Base-by-base conservation (phyloP, 176 grass and related monocot species). In the Musa itinerans region DNA sequence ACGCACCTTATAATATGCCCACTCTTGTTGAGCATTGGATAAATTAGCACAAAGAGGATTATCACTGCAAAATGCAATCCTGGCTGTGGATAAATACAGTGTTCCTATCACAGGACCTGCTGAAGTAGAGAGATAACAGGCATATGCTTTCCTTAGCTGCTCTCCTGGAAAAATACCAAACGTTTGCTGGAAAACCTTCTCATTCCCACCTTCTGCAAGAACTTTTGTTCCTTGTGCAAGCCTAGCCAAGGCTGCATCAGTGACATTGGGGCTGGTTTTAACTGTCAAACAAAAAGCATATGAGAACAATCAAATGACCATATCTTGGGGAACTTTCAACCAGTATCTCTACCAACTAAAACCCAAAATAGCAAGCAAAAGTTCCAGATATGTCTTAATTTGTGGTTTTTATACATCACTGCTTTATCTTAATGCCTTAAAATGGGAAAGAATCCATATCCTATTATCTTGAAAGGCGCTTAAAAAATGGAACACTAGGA, bases 81-180 rank as follows among this genome's bases (percentile, higher is more conserved):
- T 81, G 21, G 64, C 78, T n/a, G 85, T 92, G 81, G 92, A 96
- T 77, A 96, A 19, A 84, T 90, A 92, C 20, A 92, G 83, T 64
- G 85, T 96, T 81, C 92, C 92, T 75, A 96, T 96, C 81, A 90
- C 70, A 15, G 87, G 89, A 58, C 92, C 92, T 1, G 89, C 77
- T 51, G 89, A 96, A 74, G 89, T 90, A 75, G 92, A 96, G 63
- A 96, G 76, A 85, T 96, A 96, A 83, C 92, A 96, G 7, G 92
- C 92, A 73, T 92, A 96, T 74, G 89, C 81, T 78, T 96, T 96
- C 77, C 65, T 77, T 11, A 96, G 89, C 69, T 96, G 83, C 78
- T 96, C 87, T 43, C 85, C 87, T 1, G 85, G 89, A 73, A 88
- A 26, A 73, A 22, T 52, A 54, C 85, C 92, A 74, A 96, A 96